Evolutionary conservation across 257 asterid genomes (phyloP).

Genomic region (Paulownia fortunei): DNA sequence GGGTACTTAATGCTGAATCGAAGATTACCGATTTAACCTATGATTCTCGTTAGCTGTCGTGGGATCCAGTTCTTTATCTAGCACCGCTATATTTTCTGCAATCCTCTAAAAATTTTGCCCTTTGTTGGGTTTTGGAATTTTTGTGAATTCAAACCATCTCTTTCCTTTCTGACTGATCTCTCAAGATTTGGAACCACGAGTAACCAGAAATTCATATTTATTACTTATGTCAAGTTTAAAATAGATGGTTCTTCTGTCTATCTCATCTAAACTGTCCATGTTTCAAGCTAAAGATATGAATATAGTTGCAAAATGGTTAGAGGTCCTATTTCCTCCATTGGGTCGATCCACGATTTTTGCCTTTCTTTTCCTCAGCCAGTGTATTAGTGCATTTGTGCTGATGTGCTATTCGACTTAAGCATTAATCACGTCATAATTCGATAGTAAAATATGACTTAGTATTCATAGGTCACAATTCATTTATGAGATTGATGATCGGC

Average conservation of each 20-base stretch:
- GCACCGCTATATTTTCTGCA: too few relatives aligned
- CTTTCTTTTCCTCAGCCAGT: too few relatives aligned
- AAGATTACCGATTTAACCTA: neutral
- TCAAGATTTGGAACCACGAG: neutral
- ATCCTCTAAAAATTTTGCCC: neutral
- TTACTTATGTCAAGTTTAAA: too few relatives aligned
- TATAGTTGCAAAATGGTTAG: too few relatives aligned
- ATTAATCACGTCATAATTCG: too few relatives aligned
- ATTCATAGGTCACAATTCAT: neutral
- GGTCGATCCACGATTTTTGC: too few relatives aligned
- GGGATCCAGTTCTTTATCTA: neutral
- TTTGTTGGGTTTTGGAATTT: neutral
- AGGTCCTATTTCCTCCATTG: too few relatives aligned
- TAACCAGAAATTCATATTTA: too few relatives aligned
- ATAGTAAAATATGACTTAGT: neutral
- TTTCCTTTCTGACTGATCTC: neutral
- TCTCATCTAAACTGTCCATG: neutral
- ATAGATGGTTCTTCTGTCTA: neutral
- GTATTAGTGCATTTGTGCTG: too few relatives aligned
- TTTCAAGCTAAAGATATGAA: neutral
- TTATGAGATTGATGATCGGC: neutral
- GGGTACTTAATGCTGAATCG: slow-evolving; percentile 7
- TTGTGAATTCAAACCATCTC: neutral
- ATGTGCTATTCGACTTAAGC: too few relatives aligned
- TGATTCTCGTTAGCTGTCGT: neutral